Conservation (phyloP, 768 basidiomycete genomes). For the Tricholomella constricta region DNA sequence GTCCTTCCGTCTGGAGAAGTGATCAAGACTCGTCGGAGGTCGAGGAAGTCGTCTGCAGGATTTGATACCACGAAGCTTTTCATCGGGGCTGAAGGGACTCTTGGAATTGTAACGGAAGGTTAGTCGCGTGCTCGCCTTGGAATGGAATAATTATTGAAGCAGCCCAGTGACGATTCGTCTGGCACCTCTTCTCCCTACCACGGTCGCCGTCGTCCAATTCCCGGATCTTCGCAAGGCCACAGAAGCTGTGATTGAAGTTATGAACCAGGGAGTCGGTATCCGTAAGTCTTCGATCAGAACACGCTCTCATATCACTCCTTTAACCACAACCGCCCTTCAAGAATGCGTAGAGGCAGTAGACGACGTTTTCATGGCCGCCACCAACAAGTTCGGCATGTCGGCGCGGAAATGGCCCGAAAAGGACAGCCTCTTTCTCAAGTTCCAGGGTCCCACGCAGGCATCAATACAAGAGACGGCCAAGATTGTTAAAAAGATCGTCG, state of each 20-base stretch:
- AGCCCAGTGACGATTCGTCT: slow-evolving; percentile 73
- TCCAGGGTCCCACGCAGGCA: slow-evolving; percentile 68
- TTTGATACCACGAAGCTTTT: slow-evolving; percentile 86
- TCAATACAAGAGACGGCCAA: slow-evolving; percentile 63
- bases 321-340: slow-evolving; percentile 18
- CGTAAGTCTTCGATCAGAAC: slow-evolving; percentile 47
- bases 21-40: slow-evolving; percentile 81
- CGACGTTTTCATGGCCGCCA: slow-evolving; percentile 63
- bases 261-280: slow-evolving; percentile 72
- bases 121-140: not conserved
- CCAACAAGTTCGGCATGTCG: slow-evolving; percentile 57
- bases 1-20: slow-evolving; percentile 88
- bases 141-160: not conserved
- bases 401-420: slow-evolving; percentile 56
- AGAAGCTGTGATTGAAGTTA: slow-evolving; percentile 70
- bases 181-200: slow-evolving; percentile 79
- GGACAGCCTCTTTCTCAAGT: slow-evolving; percentile 85
- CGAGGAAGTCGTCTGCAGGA: slow-evolving; percentile 86
- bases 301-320: not conserved
- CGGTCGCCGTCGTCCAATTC: slow-evolving; percentile 82
- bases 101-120: slow-evolving; percentile 92
- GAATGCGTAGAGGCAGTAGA: slow-evolving; percentile 89
- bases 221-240: slow-evolving; percentile 74
- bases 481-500: slow-evolving; percentile 57
- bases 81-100: slow-evolving; percentile 77